Conservation (phyloP, 495 filamentous ascomycete species). For the Lasiosphaeris hirsuta region DNA sequence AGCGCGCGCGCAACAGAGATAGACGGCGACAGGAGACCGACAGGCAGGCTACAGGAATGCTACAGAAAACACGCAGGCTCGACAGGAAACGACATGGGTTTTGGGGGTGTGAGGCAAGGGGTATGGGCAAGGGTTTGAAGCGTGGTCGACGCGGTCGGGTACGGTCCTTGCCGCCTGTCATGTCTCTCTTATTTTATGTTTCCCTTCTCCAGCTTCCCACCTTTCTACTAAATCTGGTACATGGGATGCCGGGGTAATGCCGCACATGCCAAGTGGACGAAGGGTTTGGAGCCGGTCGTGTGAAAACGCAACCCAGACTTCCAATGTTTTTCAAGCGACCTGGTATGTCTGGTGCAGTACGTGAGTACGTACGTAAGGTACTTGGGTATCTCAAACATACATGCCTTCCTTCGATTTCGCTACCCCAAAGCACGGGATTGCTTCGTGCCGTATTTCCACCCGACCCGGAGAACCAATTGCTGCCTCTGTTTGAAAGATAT, state of each 20-base stretch:
- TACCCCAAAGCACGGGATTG: no score
- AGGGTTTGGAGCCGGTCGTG: no score
- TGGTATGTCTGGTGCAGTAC: no score
- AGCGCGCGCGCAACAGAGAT: not conserved
- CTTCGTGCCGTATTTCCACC: no score
- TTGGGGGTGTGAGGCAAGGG: not conserved
- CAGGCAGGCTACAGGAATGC: no score
- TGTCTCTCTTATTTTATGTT: not conserved
- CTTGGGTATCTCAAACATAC: no score
- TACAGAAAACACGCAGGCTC: not conserved
- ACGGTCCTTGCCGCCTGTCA: conserved; percentile 6
- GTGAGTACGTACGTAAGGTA: no score
- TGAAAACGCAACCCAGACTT: no score
- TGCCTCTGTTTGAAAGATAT: not conserved
- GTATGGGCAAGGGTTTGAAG: conserved; percentile 1
- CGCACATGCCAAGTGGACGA: no score
- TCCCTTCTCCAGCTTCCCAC: not conserved
- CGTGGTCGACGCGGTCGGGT: not conserved
- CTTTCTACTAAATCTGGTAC: not conserved
- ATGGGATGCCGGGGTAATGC: no score
- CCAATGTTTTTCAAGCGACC: not conserved
- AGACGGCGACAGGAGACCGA: no score
- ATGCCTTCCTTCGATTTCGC: no score
- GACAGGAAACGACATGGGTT: not conserved
- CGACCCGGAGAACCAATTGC: conserved; percentile 1